Conservation (phyloP, 2,329 filamentous ascomycete genomes). For the Talaromyces amestolkiae region DNA sequence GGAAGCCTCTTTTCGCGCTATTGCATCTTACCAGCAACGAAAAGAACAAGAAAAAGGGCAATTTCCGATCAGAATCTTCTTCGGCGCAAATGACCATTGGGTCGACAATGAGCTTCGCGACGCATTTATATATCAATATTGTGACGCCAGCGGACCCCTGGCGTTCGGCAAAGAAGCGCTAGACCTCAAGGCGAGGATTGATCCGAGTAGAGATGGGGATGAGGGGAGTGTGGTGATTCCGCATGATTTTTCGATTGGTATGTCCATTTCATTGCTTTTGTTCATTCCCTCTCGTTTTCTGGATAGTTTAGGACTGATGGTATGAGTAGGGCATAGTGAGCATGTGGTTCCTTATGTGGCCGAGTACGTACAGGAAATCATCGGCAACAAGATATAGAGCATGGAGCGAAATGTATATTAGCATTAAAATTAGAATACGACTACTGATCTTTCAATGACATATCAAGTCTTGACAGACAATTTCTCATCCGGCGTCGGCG, state of each 20-base stretch:
- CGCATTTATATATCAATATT: conserved; percentile 17
- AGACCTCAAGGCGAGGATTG: conserved; percentile 13
- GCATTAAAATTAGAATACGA: background rate
- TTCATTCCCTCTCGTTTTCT: background rate
- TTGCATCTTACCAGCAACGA: background rate
- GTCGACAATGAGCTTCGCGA: conserved; percentile 14
- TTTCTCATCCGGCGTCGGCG: conserved; percentile 51
- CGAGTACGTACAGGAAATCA: conserved; percentile 16
- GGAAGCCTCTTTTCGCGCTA: conserved; percentile 13
- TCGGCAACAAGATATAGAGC: background rate
- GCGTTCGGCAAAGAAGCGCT: conserved; percentile 8
- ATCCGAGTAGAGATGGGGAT: conserved; percentile 19
- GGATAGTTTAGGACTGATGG: background rate
- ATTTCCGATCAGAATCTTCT: conserved; percentile 15
- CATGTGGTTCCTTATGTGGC: conserved; percentile 18
- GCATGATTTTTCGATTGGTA: conserved; percentile 21
- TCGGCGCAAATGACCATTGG: conserved; percentile 18
- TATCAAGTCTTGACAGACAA: conserved; percentile 31
- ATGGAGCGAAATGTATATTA: background rate
- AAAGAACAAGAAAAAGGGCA: background rate
- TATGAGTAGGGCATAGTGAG: conserved; percentile 18
- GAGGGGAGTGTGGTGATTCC: conserved; percentile 20
- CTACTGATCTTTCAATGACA: background rate
- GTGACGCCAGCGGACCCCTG: background rate
- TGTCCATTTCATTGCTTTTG: background rate